These are phyloP conservation scores for Mayamaea pseudoterrestris DNA, from an alignment of 108 stramenopile species.

Conservation along the genomic window DNA sequence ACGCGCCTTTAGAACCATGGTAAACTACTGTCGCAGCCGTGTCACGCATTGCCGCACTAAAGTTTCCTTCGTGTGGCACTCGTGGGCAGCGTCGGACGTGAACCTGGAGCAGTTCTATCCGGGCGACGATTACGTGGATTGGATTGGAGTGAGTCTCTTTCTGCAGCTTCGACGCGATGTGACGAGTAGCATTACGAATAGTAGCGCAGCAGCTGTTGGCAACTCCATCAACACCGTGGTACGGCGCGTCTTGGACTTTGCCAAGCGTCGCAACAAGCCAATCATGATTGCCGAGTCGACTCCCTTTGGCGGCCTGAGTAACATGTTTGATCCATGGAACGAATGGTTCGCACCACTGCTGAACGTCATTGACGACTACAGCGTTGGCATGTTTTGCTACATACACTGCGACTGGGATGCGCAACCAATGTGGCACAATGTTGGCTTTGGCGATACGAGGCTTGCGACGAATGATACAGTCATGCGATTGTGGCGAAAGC, in stretches of 20 bases:
- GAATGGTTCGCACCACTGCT: conserved; percentile 71
- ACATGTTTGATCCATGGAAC: conserved; percentile 49
- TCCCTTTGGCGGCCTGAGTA: conserved; percentile 73
- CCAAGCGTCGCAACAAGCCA: conserved; percentile 28
- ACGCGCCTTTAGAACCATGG: conserved; percentile 54
- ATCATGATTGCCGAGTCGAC: conserved; percentile 89
- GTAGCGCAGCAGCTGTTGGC: no score
- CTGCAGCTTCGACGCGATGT: no score
- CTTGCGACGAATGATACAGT: conserved; percentile 35
- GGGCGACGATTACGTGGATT: conserved; percentile 65
- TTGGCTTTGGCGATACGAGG: conserved; percentile 82
- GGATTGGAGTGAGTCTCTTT: conserved; percentile 75
- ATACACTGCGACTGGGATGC: conserved; percentile 84
- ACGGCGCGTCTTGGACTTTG: conserved; percentile 73
- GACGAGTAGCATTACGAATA: conserved; percentile 54
- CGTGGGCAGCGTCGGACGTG: conserved; percentile 51
- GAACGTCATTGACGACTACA: conserved; percentile 51
- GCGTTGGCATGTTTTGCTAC: conserved; percentile 84
- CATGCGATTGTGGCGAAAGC: conserved; percentile 47
- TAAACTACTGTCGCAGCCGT: conserved; percentile 17
- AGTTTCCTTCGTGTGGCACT: conserved; percentile 73
- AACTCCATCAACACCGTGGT: no score
- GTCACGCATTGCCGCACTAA: conserved; percentile 18
- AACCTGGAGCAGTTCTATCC: conserved; percentile 54
- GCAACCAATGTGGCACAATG: conserved; percentile 68